Conservation (phyloP, 495 filamentous ascomycete genomes). For the Cenococcum geophilum region DNA sequence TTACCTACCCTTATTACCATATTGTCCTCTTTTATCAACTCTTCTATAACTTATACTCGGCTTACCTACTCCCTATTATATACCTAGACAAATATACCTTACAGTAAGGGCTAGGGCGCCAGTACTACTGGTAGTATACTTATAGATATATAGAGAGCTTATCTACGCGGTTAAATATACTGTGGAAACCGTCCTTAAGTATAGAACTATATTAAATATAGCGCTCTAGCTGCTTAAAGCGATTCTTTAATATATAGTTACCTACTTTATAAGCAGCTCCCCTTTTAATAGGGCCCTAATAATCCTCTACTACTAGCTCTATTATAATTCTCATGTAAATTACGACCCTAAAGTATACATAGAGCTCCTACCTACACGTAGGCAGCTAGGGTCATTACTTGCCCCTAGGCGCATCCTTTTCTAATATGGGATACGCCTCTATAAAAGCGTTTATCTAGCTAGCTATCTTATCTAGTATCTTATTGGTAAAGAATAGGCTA, state of each 20-base stretch:
- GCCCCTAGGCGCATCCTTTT: not conserved
- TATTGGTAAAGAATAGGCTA: not conserved
- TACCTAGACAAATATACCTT: no score
- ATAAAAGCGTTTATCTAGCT: not conserved
- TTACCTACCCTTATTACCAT: no score
- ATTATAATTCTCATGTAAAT: no score
- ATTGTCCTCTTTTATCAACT: no score
- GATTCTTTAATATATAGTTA: not conserved
- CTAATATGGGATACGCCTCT: not conserved
- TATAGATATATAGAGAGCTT: no score
- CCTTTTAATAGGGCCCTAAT: not conserved
- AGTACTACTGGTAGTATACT: not conserved
- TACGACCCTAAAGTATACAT: no score
- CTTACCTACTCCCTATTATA: no score
- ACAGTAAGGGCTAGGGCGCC: not conserved
- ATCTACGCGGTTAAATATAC: not conserved
- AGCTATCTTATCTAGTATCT: constrained; percentile 3
- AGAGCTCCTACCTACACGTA: not conserved
- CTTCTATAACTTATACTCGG: no score
- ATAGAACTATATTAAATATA: not conserved
- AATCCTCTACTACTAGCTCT: no score
- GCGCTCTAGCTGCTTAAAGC: not conserved
- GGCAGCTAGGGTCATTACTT: not conserved
- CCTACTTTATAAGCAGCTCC: not conserved
- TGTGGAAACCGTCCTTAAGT: not conserved